Conservation (phyloP, 495 filamentous ascomycete species). For the Xylaria telfairii region DNA sequence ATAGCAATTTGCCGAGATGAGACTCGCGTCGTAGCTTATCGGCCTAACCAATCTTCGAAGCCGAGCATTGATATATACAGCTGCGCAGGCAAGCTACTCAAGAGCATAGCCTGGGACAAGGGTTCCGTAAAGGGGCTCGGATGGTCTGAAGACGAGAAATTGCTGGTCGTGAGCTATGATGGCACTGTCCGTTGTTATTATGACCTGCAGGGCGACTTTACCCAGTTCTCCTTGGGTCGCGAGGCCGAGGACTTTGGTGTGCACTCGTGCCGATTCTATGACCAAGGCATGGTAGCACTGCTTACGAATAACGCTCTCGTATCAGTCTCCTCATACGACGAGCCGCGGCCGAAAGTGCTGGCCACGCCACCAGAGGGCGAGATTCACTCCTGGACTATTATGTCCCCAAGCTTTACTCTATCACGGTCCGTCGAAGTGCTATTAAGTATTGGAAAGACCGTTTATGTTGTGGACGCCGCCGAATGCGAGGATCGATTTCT, state of each 20-base stretch:
- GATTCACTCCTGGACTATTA: constrained; percentile 87
- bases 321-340: constrained; percentile 85
- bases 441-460: constrained; percentile 81
- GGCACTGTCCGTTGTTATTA: constrained; percentile 92
- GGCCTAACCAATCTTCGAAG: constrained; percentile 73
- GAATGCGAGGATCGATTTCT: constrained; percentile 91
- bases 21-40: constrained; percentile 76
- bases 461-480: constrained; percentile 83
- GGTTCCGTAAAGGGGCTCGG: constrained; percentile 86
- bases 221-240: constrained; percentile 92
- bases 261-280: constrained; percentile 86
- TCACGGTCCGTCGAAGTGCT: constrained; percentile 96
- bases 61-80: constrained; percentile 94
- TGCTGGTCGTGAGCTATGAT: constrained; percentile 86
- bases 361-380: constrained; percentile 77
- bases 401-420: constrained; percentile 86
- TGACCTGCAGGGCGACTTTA: constrained; percentile 91
- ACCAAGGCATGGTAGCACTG: constrained; percentile 89
- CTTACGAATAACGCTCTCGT: constrained; percentile 88
- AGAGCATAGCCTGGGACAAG: constrained; percentile 80
- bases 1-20: constrained; percentile 90
- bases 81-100: constrained; percentile 83
- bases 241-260: constrained; percentile 89
- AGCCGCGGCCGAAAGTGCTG: constrained; percentile 85
- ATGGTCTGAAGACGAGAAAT: constrained; percentile 96